Conservation (phyloP, 192 early-diverging fungal genomes). For the Coemansia sp. region DNA sequence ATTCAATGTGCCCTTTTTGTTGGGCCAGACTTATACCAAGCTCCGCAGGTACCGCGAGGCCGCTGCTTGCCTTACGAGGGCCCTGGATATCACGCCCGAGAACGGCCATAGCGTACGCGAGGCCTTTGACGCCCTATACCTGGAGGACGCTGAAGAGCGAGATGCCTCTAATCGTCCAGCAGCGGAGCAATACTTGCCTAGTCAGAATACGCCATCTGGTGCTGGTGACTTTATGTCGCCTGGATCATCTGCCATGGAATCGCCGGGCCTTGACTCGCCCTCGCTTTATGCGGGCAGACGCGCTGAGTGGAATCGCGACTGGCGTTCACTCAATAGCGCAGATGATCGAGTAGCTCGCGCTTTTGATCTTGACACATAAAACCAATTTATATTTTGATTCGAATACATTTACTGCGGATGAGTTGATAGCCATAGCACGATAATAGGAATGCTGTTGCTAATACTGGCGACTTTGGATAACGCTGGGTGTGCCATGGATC, state of each 20-base stretch:
- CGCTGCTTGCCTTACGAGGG: slow-evolving; percentile 42
- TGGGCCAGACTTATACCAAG: slow-evolving; percentile 53
- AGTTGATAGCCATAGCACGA: slow-evolving; percentile 27
- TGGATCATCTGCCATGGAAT: slow-evolving; percentile 16
- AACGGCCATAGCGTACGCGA: slow-evolving; percentile 50
- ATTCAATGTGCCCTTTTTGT: slow-evolving; percentile 55
- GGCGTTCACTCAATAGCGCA: slow-evolving; percentile 42
- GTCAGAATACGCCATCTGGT: neutral
- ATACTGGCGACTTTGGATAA: slow-evolving; percentile 34
- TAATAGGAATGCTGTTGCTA: slow-evolving; percentile 40
- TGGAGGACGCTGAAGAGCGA: slow-evolving; percentile 27
- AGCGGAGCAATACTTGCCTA: neutral
- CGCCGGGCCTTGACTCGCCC: slow-evolving; percentile 51
- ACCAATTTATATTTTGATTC: neutral
- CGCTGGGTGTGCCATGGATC: slow-evolving; percentile 9
- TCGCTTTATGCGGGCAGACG: slow-evolving; percentile 36
- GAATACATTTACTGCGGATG: slow-evolving; percentile 5
- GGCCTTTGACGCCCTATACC: slow-evolving; percentile 54
- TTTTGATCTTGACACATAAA: slow-evolving; percentile 43
- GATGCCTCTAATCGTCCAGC: neutral
- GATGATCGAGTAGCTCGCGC: slow-evolving; percentile 53
- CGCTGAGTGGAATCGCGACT: slow-evolving; percentile 45
- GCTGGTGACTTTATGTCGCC: slow-evolving; percentile 19
- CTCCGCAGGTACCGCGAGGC: slow-evolving; percentile 50
- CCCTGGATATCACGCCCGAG: slow-evolving; percentile 51